Percentiles rank a stretch among this genome's conserved stretches.
Evolutionary conservation across 2,329 filamentous ascomycete genomes (phyloP).

Genomic region (Cercospora janseana): DNA sequence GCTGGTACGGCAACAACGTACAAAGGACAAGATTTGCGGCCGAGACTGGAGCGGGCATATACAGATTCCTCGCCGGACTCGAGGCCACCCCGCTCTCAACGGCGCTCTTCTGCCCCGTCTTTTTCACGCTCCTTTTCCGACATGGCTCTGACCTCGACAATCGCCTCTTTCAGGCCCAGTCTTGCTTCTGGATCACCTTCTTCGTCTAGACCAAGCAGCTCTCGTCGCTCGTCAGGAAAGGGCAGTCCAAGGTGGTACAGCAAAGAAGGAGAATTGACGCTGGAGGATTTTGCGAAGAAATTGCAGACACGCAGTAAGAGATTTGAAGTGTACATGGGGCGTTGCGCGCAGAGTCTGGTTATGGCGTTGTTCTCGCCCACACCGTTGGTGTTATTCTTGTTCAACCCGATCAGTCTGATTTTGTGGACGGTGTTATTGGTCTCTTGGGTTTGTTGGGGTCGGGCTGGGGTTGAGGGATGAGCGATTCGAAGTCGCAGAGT

Average conservation of each 20-base stretch:
- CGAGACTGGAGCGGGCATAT: not conserved
- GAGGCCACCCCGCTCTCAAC: not conserved
- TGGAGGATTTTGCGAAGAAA: slow-evolving; percentile 33
- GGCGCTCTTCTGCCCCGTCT: not conserved
- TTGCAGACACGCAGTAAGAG: slow-evolving; percentile 29
- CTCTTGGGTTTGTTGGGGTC: slow-evolving; percentile 21
- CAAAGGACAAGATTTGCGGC: not conserved
- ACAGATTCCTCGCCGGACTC: not conserved
- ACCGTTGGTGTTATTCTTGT: slow-evolving; percentile 31
- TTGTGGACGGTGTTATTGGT: slow-evolving; percentile 26
- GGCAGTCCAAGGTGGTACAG: slow-evolving; percentile 34
- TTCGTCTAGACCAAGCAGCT: slow-evolving; percentile 3
- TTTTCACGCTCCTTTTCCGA: slow-evolving; percentile 6
- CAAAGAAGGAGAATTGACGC: slow-evolving; percentile 28
- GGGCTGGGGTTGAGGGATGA: not conserved
- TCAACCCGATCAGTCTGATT: slow-evolving; percentile 34
- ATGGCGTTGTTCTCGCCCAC: slow-evolving; percentile 36
- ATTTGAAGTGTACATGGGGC: slow-evolving; percentile 30
- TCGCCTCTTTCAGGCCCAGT: not conserved
- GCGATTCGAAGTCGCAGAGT: not conserved
- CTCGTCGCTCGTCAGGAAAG: slow-evolving; percentile 13
- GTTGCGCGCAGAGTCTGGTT: slow-evolving; percentile 35
- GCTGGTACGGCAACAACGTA: not conserved
- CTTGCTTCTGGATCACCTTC: not conserved
- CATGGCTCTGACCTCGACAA: not conserved